phyloP scores from a whole-genome alignment of 768 basidiomycete genomes.

The Suillus americanus region DNA sequence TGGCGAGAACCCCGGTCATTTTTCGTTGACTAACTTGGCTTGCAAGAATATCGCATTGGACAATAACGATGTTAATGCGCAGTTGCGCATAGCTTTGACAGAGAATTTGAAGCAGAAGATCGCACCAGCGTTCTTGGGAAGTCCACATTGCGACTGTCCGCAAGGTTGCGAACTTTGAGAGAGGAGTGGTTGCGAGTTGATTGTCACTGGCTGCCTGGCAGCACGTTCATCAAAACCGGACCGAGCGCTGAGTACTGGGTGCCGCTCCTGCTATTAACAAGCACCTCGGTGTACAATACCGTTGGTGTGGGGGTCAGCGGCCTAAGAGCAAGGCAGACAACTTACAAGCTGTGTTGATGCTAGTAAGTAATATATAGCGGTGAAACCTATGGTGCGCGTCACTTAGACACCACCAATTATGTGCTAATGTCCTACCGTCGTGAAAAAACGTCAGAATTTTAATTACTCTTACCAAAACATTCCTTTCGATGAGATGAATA shows the following conservation, averaged over 20 bases:
- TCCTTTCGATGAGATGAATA: not conserved
- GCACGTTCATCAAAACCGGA: not conserved
- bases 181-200: not conserved
- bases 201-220: too few species aligned
- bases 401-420: too few species aligned
- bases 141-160: not conserved
- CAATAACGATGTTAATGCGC: not conserved
- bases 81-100: not conserved
- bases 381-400: too few species aligned
- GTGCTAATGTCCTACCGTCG: too few species aligned
- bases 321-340: too few species aligned
- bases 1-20: not conserved
- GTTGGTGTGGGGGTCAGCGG: too few species aligned
- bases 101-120: not conserved
- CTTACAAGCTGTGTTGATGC: too few species aligned
- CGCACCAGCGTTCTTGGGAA: not conserved
- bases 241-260: too few species aligned
- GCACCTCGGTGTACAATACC: too few species aligned
- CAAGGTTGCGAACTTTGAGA: not conserved
- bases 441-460: not conserved
- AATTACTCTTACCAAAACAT: not conserved
- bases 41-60: not conserved
- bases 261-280: too few species aligned
- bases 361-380: too few species aligned
- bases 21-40: not conserved